Evolutionary conservation across 139 green algal genomes (phyloP), one percentile per base, ranked within the genome.

Genomic region (Diplosphaera chodatii): DNA sequence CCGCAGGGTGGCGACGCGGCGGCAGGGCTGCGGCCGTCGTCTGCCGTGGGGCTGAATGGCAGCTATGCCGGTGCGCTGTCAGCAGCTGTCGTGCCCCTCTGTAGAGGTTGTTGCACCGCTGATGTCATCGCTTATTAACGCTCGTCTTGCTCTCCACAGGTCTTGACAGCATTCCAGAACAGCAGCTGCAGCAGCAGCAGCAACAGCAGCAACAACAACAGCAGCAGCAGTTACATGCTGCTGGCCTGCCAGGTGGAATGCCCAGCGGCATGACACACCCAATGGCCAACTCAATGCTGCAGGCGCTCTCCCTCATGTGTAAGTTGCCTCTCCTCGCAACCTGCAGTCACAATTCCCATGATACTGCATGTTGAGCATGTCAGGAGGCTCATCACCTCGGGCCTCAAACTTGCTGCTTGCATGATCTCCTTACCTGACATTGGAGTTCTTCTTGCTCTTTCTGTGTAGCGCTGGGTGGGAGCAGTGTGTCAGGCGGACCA

Each of bases 101-200:
- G n/a, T n/a, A n/a, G n/a, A n/a, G n/a, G n/a, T n/a, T n/a, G n/a
- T n/a, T n/a, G n/a, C n/a, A n/a, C n/a, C n/a, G n/a, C n/a, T n/a
- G n/a, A n/a, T n/a, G n/a, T n/a, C n/a, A n/a, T n/a, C n/a, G n/a
- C n/a, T n/a, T n/a, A n/a, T n/a, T n/a, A n/a, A n/a, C n/a, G n/a
- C n/a, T n/a, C n/a, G n/a, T n/a, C n/a, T n/a, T n/a, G n/a, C n/a
- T 34, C 0, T 37, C 25, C 75, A 63, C 74, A 90, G 87, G 85
- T 1, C 71, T 94, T 23, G 81, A 91, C 15, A 76, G 80, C 5
- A 89, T 89, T 16, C 80, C 90, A 40, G 89, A 95, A 71, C 80
- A 87, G 28, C 80, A 80, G 20, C 48, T 27, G 16, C 16, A 25
- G 16, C 48, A 27, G 16, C 48, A 59, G 48, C 48, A 59, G n/a